Percentiles rank a stretch among this genome's conserved stretches.
Evolutionary conservation across 2,329 filamentous ascomycete genomes (phyloP).

Genomic region (Dothiorella sarmentorum): DNA sequence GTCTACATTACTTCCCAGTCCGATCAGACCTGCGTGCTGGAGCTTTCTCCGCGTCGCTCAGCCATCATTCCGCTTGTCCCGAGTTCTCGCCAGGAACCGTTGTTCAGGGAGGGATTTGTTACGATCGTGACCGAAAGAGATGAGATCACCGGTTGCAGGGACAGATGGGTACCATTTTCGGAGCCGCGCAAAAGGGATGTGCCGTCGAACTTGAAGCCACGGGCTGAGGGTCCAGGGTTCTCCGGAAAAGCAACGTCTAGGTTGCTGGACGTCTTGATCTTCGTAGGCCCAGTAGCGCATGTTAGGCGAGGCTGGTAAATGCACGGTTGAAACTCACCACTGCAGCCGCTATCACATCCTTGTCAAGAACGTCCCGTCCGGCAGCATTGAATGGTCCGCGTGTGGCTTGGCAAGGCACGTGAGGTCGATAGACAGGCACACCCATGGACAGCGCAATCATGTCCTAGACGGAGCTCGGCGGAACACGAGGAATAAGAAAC

Average conservation of each 20-base stretch:
- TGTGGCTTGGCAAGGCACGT: conserved; percentile 1
- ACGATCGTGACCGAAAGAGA: conserved; percentile 15
- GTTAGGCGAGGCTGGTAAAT: conserved; percentile 13
- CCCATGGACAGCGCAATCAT: neutral
- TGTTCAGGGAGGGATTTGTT: conserved; percentile 2
- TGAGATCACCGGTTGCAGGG: neutral
- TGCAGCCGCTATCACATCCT: conserved; percentile 12
- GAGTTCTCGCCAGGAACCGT: neutral
- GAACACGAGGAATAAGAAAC: conserved; percentile 10
- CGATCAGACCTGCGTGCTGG: neutral
- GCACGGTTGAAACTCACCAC: conserved; percentile 12
- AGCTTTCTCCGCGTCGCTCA: neutral
- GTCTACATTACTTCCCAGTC: conserved; percentile 4
- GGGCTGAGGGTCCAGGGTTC: conserved; percentile 2
- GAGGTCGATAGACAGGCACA: neutral
- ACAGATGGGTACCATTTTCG: neutral
- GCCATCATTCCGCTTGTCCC: conserved; percentile 2
- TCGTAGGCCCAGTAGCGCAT: conserved; percentile 3
- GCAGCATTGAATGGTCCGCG: neutral
- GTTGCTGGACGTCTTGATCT: conserved; percentile 7
- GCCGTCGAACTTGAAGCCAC: neutral
- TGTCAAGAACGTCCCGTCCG: conserved; percentile 11
- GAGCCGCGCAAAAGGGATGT: conserved; percentile 2
- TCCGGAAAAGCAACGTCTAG: neutral
- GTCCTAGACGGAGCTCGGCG: conserved; percentile 2